Percentiles rank a stretch among this genome's conserved stretches.
phyloP scores from a whole-genome alignment of 176 grass and related monocot genomes.

The Carex pumila region DNA sequence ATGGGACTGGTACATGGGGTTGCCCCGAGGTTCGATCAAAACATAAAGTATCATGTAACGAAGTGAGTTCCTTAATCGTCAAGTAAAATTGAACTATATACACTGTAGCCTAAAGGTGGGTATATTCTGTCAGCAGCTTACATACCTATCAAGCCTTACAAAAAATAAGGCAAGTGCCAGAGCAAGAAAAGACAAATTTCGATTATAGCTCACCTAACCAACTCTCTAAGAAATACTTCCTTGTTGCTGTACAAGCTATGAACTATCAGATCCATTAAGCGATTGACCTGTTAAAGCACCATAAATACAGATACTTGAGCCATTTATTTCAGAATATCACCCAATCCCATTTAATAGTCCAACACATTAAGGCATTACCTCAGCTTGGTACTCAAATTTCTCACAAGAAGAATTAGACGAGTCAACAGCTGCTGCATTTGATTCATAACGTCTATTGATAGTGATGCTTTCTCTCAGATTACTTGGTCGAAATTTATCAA shows the following conservation, averaged over 20 bases:
- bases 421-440: conserved; percentile 56
- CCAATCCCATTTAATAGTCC: not conserved
- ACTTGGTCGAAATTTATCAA: not conserved
- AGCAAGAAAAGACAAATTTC: not conserved
- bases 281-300: conserved; percentile 65
- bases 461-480: conserved; percentile 34
- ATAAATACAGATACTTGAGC: not conserved
- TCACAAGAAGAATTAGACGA: conserved; percentile 34
- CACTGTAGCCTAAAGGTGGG: not conserved
- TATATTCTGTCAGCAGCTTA: not conserved
- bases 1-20: too few relatives aligned
- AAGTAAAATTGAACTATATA: not conserved
- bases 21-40: too few relatives aligned
- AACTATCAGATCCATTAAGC: conserved; percentile 98
- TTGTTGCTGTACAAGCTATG: conserved; percentile 99
- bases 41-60: not conserved
- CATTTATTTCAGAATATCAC: not conserved
- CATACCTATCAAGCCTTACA: not conserved
- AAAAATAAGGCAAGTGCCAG: not conserved
- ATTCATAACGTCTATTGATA: conserved; percentile 48
- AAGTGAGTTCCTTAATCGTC: not conserved
- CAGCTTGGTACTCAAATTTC: conserved; percentile 90
- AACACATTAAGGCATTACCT: conserved; percentile 40
- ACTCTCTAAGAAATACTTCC: conserved; percentile 91
- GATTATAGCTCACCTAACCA: conserved; percentile 57